Percentiles rank a stretch among this genome's conserved stretches.
phyloP scores from a whole-genome alignment of 2,329 filamentous ascomycete species.

The Diaporthe sp. region DNA sequence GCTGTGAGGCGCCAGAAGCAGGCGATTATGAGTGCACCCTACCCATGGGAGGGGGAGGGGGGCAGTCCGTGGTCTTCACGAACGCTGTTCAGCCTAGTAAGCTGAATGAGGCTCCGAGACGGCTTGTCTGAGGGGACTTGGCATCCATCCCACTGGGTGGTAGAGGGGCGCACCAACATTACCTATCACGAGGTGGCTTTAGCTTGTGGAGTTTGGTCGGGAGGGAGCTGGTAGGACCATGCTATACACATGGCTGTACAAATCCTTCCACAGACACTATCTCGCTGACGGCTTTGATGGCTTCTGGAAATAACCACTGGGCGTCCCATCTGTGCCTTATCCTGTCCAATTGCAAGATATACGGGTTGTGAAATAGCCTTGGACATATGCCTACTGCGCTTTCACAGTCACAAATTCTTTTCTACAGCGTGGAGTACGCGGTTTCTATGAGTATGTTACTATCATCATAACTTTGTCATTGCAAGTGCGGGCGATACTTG shows the following conservation, averaged over 20 bases:
- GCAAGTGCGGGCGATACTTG: not conserved
- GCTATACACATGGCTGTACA: not conserved
- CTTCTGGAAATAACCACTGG: not conserved
- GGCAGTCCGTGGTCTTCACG: not conserved
- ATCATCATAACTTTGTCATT: not conserved
- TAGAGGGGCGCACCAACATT: not conserved
- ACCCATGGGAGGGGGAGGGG: not conserved
- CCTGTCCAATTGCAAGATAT: not conserved
- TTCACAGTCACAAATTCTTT: not conserved
- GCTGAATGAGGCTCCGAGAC: not conserved
- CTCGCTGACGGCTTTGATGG: not conserved
- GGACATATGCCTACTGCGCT: not conserved
- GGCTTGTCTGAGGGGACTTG: slow-evolving; percentile 4
- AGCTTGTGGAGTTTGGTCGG: not conserved
- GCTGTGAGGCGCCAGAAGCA: not conserved
- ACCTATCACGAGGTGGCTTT: slow-evolving; percentile 6
- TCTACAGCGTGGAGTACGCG: not conserved
- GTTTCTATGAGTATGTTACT: not conserved
- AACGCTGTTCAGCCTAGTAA: not conserved
- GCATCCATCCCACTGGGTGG: slow-evolving; percentile 13
- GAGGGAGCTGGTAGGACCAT: not conserved
- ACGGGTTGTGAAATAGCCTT: not conserved
- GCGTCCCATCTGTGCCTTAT: not conserved
- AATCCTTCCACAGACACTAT: not conserved
- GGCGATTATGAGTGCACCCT: not conserved